Conservation (phyloP, 805 yeast species). For the Saccharomyces mikatae region DNA sequence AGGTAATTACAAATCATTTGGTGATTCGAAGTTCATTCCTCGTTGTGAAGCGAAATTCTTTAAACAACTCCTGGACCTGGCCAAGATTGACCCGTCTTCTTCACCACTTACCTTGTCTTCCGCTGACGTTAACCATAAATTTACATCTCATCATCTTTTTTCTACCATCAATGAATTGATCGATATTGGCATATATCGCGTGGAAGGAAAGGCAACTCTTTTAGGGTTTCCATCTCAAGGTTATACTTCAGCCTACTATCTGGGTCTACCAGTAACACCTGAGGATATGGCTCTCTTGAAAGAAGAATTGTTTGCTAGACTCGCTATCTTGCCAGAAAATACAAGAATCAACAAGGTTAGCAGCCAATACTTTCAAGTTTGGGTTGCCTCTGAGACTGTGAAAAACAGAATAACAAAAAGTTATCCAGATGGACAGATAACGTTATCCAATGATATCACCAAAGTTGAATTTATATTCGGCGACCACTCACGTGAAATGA, state of each 20-base stretch:
- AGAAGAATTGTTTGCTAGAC: constrained; percentile 25
- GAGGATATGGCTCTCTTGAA: constrained; percentile 61
- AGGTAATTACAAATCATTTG: constrained; percentile 81
- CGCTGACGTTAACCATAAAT: constrained; percentile 2
- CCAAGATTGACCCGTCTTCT: constrained; percentile 30
- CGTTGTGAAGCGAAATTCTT: constrained; percentile 43
- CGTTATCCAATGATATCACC: constrained; percentile 33
- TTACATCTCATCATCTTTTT: constrained; percentile 12
- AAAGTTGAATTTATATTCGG: constrained; percentile 57
- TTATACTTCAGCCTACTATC: constrained; percentile 68
- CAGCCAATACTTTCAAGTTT: constrained; percentile 44
- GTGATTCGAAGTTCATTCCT: constrained; percentile 82
- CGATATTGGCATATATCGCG: constrained; percentile 42
- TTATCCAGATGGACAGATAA: constrained; percentile 42
- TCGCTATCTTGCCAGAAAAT: constrained; percentile 53
- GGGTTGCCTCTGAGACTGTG: constrained; percentile 58
- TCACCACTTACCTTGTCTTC: constrained; percentile 27
- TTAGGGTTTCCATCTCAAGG: constrained; percentile 77
- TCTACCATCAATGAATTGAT: constrained; percentile 31
- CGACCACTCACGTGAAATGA: constrained; percentile 64
- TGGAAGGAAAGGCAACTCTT: constrained; percentile 40
- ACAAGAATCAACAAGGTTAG: constrained; percentile 58
- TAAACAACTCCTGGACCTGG: constrained; percentile 22
- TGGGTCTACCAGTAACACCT: constrained; percentile 41
- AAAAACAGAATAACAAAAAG: constrained; percentile 37